A percentile compares a stretch with the other conserved stretches of the same genome.
These are phyloP conservation scores for Ophiostoma angusticollis DNA, from an alignment of 2,329 filamentous ascomycete genomes.

Conservation along the genomic window DNA sequence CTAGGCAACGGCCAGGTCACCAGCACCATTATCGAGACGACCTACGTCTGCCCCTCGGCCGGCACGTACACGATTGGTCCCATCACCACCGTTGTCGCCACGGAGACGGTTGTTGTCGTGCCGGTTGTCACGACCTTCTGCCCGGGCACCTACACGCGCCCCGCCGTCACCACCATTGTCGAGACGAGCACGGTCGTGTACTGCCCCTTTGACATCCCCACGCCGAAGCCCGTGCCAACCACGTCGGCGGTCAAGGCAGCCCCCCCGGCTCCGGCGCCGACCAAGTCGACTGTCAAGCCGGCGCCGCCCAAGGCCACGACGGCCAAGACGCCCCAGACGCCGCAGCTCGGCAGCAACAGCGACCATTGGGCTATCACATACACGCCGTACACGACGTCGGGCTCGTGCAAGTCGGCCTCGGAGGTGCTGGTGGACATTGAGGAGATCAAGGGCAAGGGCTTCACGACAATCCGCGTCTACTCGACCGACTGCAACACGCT, in stretches of 20 bases:
- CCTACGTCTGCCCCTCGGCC: constrained; percentile 21
- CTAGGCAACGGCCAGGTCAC: too few relatives aligned
- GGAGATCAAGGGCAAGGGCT: constrained; percentile 51
- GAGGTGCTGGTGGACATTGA: constrained; percentile 49
- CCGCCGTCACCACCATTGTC: constrained; percentile 54
- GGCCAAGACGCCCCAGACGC: constrained; percentile 7
- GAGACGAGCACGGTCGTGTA: constrained; percentile 55
- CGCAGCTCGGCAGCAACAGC: constrained; percentile 27
- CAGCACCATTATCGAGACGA: constrained; percentile 31
- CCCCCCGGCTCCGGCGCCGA: constrained; percentile 20
- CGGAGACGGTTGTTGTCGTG: constrained; percentile 46
- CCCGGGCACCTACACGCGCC: constrained; percentile 62
- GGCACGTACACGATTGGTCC: constrained; percentile 67
- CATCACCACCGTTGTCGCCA: constrained; percentile 40
- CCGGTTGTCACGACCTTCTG: constrained; percentile 51
- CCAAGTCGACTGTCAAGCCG: constrained; percentile 1
- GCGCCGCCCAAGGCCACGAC: constrained; percentile 19
- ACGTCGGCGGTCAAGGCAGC: constrained; percentile 14
- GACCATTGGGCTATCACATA: constrained; percentile 66
- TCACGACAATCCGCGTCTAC: constrained; percentile 69
- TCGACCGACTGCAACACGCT: constrained; percentile 82
- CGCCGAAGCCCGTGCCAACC: constrained; percentile 19
- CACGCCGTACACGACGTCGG: constrained; percentile 53
- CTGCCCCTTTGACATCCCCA: constrained; percentile 51
- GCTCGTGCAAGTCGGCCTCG: constrained; percentile 51